phyloP scores from a whole-genome alignment of 768 basidiomycete species.

The Heimioporus sp. region DNA sequence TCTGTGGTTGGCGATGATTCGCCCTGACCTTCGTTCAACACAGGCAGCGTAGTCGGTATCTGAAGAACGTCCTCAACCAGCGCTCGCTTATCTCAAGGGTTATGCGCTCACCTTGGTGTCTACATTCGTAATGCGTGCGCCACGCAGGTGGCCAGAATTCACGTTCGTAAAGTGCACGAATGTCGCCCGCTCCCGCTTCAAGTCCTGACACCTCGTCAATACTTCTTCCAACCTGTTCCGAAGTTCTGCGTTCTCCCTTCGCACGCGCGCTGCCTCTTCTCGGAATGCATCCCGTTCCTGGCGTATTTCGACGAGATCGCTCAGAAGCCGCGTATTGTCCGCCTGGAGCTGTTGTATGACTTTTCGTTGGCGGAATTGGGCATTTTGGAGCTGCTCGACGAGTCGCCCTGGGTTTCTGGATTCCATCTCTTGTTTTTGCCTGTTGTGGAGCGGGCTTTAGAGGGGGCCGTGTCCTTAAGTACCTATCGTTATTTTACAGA shows the following conservation, averaged over 20 bases:
- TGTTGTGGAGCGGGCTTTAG: background rate
- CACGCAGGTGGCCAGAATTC: background rate
- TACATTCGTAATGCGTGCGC: background rate
- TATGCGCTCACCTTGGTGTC: constrained; percentile 5
- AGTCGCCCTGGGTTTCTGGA: constrained; percentile 10
- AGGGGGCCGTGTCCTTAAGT: background rate
- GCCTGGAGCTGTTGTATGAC: constrained; percentile 26
- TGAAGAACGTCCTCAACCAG: background rate
- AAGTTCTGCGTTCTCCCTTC: constrained; percentile 23
- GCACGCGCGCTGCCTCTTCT: constrained; percentile 16
- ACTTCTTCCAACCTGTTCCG: constrained; percentile 19
- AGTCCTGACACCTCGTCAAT: constrained; percentile 15
- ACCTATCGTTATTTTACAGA: background rate
- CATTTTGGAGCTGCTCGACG: constrained; percentile 25
- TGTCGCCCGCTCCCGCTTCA: constrained; percentile 21
- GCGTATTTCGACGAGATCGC: constrained; percentile 25
- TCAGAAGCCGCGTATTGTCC: constrained; percentile 21
- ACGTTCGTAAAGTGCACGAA: constrained; percentile 10
- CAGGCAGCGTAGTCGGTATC: constrained; percentile 3
- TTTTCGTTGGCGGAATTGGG: constrained; percentile 23
- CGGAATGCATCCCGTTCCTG: constrained; percentile 26
- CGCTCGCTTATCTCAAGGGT: background rate
- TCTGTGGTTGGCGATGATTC: background rate
- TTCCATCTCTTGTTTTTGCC: background rate
- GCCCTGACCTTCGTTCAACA: constrained; percentile 3